These are phyloP conservation scores for Rhodofomes roseus DNA, from an alignment of 1,284 basidiomycete species.

Conservation along the genomic window DNA sequence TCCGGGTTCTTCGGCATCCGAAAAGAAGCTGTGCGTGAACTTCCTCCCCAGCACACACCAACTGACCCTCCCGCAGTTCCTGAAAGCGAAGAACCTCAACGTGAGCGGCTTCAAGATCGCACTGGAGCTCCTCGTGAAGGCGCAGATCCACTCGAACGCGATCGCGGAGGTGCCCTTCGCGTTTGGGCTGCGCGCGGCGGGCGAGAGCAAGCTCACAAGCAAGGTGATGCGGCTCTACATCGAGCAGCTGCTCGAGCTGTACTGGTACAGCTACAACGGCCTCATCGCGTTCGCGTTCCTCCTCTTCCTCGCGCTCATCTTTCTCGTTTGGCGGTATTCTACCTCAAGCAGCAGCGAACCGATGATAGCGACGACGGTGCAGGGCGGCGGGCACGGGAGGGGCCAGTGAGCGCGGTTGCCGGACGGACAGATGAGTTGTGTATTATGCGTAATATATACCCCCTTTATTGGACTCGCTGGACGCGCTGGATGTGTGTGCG, in stretches of 20 bases:
- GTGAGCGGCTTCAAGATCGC: slow-evolving; percentile 32
- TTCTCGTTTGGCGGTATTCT: background rate
- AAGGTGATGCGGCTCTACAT: slow-evolving; percentile 32
- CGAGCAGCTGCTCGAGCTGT: slow-evolving; percentile 31
- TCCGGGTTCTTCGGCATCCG: slow-evolving; percentile 42
- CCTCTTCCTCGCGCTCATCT: background rate
- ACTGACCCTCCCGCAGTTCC: slow-evolving; percentile 18
- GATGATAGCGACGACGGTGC: background rate
- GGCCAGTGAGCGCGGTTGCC: background rate
- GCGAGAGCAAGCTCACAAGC: slow-evolving; percentile 30
- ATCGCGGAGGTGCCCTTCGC: slow-evolving; percentile 33
- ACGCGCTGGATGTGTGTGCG: too few species aligned
- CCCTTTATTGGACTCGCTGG: background rate
- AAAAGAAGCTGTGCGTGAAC: slow-evolving; percentile 34
- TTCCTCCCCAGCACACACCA: background rate
- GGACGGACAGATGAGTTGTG: background rate
- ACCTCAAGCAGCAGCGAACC: background rate
- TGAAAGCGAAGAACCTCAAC: slow-evolving; percentile 29
- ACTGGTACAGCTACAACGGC: slow-evolving; percentile 28
- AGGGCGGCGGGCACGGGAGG: background rate
- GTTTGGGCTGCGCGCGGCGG: slow-evolving; percentile 29
- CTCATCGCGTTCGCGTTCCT: slow-evolving; percentile 19
- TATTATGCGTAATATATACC: slow-evolving; percentile 2
- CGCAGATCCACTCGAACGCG: slow-evolving; percentile 22
- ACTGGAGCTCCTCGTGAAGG: slow-evolving; percentile 32